Conservation (phyloP, 305 asterid genomes). For the Stenogyne calaminthoides region DNA sequence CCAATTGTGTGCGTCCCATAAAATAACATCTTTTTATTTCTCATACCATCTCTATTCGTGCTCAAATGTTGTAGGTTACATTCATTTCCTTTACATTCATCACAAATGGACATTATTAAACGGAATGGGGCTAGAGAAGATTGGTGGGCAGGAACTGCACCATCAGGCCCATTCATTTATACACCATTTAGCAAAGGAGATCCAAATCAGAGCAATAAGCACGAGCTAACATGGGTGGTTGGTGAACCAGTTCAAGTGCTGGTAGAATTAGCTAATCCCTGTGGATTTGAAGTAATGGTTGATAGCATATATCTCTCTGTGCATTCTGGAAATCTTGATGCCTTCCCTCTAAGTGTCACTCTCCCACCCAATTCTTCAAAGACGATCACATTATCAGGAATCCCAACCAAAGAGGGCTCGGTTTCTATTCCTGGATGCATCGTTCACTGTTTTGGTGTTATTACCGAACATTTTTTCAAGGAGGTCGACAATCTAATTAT, state of each 20-base stretch:
- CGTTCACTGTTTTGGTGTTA: slow-evolving; percentile 94
- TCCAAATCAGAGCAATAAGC: slow-evolving; percentile 66
- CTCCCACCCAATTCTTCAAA: slow-evolving; percentile 93
- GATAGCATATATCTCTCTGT: slow-evolving; percentile 92
- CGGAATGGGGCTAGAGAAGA: slow-evolving; percentile 83
- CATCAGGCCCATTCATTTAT: slow-evolving; percentile 97
- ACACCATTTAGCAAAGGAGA: slow-evolving; percentile 99
- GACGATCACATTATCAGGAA: slow-evolving; percentile 88
- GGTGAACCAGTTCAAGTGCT: slow-evolving; percentile 97
- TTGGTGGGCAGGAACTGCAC: slow-evolving; percentile 99
- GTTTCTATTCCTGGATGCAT: slow-evolving; percentile 90
- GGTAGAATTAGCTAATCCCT: slow-evolving; percentile 98
- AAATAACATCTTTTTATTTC: not conserved
- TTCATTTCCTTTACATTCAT: slow-evolving; percentile 90
- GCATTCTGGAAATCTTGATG: slow-evolving; percentile 86
- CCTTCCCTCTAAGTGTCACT: slow-evolving; percentile 84
- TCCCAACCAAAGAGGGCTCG: slow-evolving; percentile 83
- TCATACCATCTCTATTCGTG: slow-evolving; percentile 29
- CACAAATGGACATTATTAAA: slow-evolving; percentile 86
- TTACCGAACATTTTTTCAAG: slow-evolving; percentile 94
- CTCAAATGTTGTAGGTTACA: slow-evolving; percentile 62
- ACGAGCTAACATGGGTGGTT: slow-evolving; percentile 86
- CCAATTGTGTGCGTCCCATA: slow-evolving; percentile 4
- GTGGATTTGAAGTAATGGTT: slow-evolving; percentile 94
- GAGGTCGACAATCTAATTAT: slow-evolving; percentile 87